Percentiles rank a stretch among this genome's conserved stretches.
Conservation (phyloP, 371 early-diverging fungal species). For the Mortierella polycephala region DNA sequence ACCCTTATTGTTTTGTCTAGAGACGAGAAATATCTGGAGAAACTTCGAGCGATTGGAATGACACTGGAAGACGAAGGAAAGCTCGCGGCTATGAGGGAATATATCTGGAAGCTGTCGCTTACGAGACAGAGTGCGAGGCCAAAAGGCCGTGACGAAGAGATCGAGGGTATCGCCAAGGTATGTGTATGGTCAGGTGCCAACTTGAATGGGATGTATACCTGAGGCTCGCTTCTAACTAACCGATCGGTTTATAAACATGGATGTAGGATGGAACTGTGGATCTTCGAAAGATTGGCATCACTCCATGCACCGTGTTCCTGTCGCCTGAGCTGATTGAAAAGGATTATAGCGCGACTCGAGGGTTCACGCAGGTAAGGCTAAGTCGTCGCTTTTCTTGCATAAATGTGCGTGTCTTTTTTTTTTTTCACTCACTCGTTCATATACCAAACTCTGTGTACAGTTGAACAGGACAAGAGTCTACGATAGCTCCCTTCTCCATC, state of each 20-base stretch:
- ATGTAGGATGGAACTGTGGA: conserved; percentile 61
- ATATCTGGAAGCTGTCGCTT: conserved; percentile 77
- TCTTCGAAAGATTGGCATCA: conserved; percentile 70
- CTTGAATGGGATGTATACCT: not conserved
- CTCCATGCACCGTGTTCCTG: conserved; percentile 81
- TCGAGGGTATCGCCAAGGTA: conserved; percentile 48
- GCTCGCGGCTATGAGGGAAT: conserved; percentile 79
- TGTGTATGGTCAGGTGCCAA: not conserved
- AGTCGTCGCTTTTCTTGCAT: not conserved
- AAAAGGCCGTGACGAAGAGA: conserved; percentile 38
- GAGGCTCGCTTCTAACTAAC: not conserved
- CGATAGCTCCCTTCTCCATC: conserved; percentile 20
- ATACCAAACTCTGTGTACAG: not conserved
- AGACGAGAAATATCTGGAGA: conserved; percentile 65
- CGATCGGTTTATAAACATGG: not conserved
- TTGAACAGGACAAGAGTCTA: conserved; percentile 17
- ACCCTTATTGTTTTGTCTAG: conserved; percentile 39
- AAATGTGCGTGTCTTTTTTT: not conserved
- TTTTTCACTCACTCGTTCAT: not conserved
- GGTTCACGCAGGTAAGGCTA: conserved; percentile 19
- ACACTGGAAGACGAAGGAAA: conserved; percentile 81
- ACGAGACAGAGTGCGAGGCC: conserved; percentile 59
- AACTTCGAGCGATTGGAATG: conserved; percentile 80
- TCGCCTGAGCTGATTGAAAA: conserved; percentile 58
- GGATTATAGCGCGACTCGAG: conserved; percentile 31